phyloP scores from a whole-genome alignment of 2,329 filamentous ascomycete species.

The Clarireedia sp. region DNA sequence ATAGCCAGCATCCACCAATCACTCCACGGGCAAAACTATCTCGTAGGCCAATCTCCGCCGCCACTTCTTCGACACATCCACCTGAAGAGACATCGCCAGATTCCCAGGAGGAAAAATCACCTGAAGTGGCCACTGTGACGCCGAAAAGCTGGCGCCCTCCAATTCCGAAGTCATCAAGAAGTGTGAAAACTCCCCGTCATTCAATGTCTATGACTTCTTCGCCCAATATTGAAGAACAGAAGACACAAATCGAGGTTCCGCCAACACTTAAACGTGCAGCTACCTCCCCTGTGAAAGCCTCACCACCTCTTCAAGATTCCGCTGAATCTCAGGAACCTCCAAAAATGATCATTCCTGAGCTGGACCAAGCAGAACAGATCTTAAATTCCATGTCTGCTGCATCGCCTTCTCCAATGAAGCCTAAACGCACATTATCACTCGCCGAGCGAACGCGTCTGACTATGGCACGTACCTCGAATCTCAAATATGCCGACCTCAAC shows the following conservation, averaged over 20 bases:
- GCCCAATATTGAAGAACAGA: not conserved
- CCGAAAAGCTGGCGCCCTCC: not conserved
- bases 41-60: not conserved
- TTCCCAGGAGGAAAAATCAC: not conserved
- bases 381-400: conserved; percentile 45
- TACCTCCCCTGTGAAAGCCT: conserved; percentile 2
- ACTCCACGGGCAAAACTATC: conserved; percentile 1
- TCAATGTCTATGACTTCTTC: not conserved
- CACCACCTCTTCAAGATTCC: not conserved
- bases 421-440: conserved; percentile 52
- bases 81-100: not conserved
- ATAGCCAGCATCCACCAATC: not conserved
- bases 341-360: conserved; percentile 13
- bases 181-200: not conserved
- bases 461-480: conserved; percentile 56
- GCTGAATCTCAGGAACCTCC: not conserved
- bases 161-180: not conserved
- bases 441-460: conserved; percentile 75
- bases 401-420: conserved; percentile 51
- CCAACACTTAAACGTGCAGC: not conserved
- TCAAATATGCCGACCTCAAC: conserved; percentile 24
- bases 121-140: not conserved
- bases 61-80: not conserved
- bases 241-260: not conserved
- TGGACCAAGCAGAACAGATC: conserved; percentile 47